A percentile compares a stretch with the other conserved stretches of the same genome.
These are phyloP conservation scores for Sequoia sempervirens DNA, from an alignment of 75 land plant species.

Conservation along the genomic window DNA sequence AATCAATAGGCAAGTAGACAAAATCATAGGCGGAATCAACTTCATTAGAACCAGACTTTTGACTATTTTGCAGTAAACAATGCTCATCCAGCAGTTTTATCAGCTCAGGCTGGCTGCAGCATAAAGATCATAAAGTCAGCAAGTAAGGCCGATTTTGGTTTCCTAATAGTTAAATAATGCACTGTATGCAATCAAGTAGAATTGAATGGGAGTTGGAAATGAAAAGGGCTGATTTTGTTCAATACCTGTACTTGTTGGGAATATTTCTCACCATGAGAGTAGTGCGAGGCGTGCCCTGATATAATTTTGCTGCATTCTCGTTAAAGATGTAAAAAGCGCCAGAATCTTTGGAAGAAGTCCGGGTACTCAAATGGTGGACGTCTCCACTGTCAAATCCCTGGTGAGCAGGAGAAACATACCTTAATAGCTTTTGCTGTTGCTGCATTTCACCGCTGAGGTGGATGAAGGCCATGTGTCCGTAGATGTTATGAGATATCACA, in stretches of 20 bases:
- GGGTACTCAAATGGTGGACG: neutral
- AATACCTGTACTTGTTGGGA: constrained; percentile 43
- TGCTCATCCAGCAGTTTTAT: constrained; percentile 41
- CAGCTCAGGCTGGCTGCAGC: constrained; percentile 31
- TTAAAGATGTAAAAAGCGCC: neutral
- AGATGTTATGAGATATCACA: neutral
- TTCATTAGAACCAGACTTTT: constrained; percentile 9
- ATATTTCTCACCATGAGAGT: constrained; percentile 42
- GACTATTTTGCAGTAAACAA: constrained; percentile 33
- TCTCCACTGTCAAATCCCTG: neutral
- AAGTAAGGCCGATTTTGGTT: neutral
- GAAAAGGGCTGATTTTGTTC: neutral
- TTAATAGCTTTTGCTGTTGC: neutral
- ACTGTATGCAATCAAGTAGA: neutral
- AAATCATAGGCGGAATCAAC: constrained; percentile 60
- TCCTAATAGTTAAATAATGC: too few species aligned
- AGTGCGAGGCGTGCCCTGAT: constrained; percentile 11
- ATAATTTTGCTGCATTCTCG: neutral
- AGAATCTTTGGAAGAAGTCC: neutral
- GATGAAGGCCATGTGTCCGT: neutral
- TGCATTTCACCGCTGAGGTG: neutral
- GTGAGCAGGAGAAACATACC: neutral
- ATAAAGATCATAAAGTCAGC: neutral
- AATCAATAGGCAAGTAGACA: constrained; percentile 70
- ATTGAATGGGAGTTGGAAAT: neutral